Evolutionary conservation across 495 filamentous ascomycete genomes (phyloP), one percentile per base, ranked within the genome.

Genomic region (Hypoxylon crocopeplum): DNA sequence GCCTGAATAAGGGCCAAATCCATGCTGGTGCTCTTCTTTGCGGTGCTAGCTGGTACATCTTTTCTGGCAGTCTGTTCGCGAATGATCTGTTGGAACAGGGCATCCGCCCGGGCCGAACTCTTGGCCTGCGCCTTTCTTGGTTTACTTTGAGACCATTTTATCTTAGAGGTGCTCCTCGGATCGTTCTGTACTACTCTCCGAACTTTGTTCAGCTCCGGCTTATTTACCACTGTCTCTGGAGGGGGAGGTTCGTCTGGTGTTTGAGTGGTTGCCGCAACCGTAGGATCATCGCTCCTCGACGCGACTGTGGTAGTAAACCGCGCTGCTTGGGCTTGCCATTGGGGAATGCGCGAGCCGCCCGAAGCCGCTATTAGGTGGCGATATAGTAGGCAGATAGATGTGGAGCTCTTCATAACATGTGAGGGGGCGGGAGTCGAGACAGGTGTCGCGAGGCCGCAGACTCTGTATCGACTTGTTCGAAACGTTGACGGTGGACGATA

Each of bases 321-420:
- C 12, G 46, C 29, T 40, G 2, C 65, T 56, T 40, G 71, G 38
- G 61, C 81, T 71, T 46, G 72, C 78, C 61, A 78, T 69, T 64
- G 80, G 70, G 34, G 76, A 71, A 6, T 73, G 64, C 38, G 78
- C 73, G 12, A 79, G 72, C 53, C 24, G 30, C 44, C 33, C 38
- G 63, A 49, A 39, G 47, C 39, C 47, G 59, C 52, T 53, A 48
- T 52, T 64, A 62, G 38, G 24, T 61, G 63, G 47, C 67, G 67
- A 47, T 64, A 69, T 32, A 69, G 53, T 47, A 69, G 47, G 44
- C 67, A 69, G 24, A 46, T 48, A 21, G 64, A 34, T 32, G 21
- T 67, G 7, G 64, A 46, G 15, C 48, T 17, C 49, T 47, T 69
- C 67, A 69, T 69, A 53, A 55, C 64, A 54, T 59, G 11, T 7